Conservation (phyloP, 2,329 filamentous ascomycete species). For the Aspergillaceae sp. region DNA sequence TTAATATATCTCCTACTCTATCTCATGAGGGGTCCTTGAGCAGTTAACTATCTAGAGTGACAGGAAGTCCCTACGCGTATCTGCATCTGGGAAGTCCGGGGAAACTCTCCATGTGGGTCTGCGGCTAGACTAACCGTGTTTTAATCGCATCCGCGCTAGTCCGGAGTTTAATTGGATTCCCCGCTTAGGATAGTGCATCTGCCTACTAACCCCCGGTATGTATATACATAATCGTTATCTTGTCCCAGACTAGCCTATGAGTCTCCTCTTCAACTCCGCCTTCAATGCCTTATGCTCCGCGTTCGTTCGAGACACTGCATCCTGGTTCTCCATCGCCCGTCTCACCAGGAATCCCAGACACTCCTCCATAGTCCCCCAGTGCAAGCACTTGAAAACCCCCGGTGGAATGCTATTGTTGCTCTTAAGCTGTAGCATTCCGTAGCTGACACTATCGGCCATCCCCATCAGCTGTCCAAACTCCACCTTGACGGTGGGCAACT, state of each 20-base stretch:
- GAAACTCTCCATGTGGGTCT: neutral
- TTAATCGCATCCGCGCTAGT: neutral
- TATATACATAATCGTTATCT: too few relatives aligned
- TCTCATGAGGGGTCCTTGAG: too few relatives aligned
- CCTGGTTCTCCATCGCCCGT: constrained; percentile 52
- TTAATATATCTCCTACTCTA: too few relatives aligned
- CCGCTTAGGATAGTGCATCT: too few relatives aligned
- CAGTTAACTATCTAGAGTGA: too few relatives aligned
- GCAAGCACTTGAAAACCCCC: constrained; percentile 46
- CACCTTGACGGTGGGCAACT: constrained; percentile 40
- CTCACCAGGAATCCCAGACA: constrained; percentile 68
- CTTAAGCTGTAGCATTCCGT: constrained; percentile 41
- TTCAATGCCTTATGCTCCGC: constrained; percentile 32
- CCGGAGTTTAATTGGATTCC: neutral
- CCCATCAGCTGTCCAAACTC: constrained; percentile 51
- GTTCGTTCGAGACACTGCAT: constrained; percentile 46
- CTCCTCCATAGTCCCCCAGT: constrained; percentile 54
- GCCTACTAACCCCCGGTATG: too few relatives aligned
- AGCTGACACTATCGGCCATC: constrained; percentile 55
- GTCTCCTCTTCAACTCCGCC: constrained; percentile 8
- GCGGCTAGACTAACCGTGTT: neutral
- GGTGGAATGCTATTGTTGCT: constrained; percentile 23
- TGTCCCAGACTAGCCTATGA: too few relatives aligned
- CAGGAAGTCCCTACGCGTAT: too few relatives aligned
- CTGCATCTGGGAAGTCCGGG: neutral